Base-by-base conservation (phyloP, 257 asterid species). In the Plectranthus barbatus region DNA sequence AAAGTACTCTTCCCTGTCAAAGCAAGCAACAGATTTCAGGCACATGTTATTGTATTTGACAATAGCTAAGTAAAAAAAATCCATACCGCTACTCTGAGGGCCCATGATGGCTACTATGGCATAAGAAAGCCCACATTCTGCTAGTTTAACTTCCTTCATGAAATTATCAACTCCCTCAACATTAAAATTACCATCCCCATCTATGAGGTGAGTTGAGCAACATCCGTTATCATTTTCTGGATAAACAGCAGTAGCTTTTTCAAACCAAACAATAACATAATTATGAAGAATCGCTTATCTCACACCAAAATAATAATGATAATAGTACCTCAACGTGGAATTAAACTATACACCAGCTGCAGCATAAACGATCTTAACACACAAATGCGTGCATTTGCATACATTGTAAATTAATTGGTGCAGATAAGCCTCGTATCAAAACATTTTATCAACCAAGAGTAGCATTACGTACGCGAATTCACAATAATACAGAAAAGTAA, bases 41-140 rank as follows among this genome's bases (percentile, higher is more conserved):
- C 61, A 61, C 12, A 42, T 60, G 42, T 26, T 20, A 24, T 37
- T 47, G 26, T 47, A n/a, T 36, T 36, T 62, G 58, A 47, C 60
- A 62, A 58, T 45, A 60, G 34, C 60, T 29, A 29, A 17, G 36
- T 34, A 39, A 23, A 36, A 60, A 53, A 52, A 45, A 50, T 42
- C n/a, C 76, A 59, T 85, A 93, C 99, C 99, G 73, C 99, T 90
- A 66, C 99, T 93, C 75, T 90, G 99, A 36, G 97, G 99, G 24
- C 99, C 99, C 99, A 93, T 93, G 64, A 93, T 93, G 69, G 99
- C 95, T 23, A 90, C 99, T 40, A 93, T 80, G 1, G 96, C 97
- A 80, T 93, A 93, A 69, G 99, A 90, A 68, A 90, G 96, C 56
- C 99, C 99, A 67, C 96, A 93, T 55, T 93, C 97, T 3, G 79